Percentiles rank a stretch among this genome's conserved stretches.
Evolutionary conservation across 495 filamentous ascomycete genomes (phyloP).

Genomic region (Friedmanniomyces simplex): DNA sequence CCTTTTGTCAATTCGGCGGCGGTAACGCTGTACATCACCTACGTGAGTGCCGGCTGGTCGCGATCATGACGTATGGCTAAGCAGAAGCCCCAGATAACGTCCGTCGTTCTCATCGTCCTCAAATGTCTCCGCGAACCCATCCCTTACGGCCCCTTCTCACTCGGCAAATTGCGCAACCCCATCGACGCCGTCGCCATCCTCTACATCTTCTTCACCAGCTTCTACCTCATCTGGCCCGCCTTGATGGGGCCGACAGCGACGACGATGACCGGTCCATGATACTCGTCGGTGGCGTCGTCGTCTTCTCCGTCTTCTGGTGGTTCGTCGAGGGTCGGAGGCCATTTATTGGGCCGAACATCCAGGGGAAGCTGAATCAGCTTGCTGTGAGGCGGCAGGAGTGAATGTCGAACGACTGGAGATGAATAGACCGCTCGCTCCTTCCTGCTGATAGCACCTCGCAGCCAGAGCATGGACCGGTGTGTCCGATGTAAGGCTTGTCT

Average conservation of each 20-base stretch:
- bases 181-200: conserved; percentile 10
- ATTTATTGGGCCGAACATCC: not conserved
- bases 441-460: no score
- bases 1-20: conserved; percentile 8
- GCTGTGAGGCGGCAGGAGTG: no score
- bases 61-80: not conserved
- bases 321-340: not conserved
- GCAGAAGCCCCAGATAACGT: not conserved
- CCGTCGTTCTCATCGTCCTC: conserved; percentile 6
- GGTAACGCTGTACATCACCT: not conserved
- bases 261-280: conserved; percentile 13
- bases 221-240: conserved; percentile 13
- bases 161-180: conserved; percentile 1
- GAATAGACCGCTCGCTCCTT: no score
- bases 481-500: no score
- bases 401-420: no score
- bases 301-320: not conserved
- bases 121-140: conserved; percentile 2
- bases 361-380: not conserved
- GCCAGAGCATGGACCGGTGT: no score
- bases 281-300: not conserved
- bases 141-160: conserved; percentile 11
- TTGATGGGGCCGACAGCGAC: not conserved
- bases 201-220: conserved; percentile 9
- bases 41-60: not conserved